Evolutionary conservation across 2,329 filamentous ascomycete species (phyloP).

Genomic region (Phialophora verrucosa): DNA sequence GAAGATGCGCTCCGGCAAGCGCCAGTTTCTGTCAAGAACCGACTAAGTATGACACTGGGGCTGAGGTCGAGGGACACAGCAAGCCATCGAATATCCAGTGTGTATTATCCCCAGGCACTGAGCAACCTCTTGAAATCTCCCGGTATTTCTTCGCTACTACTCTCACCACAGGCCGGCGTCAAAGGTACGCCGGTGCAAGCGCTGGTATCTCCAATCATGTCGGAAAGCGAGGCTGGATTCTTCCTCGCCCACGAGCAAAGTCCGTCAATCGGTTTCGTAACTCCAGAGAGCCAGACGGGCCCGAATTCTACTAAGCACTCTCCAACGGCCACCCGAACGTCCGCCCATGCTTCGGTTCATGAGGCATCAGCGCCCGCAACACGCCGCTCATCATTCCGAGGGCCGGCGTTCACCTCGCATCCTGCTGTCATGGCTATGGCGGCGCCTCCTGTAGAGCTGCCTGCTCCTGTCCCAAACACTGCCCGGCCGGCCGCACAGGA

Average conservation of each 20-base stretch:
- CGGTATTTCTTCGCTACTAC: constrained; percentile 25
- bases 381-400: constrained; percentile 25
- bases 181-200: constrained; percentile 30
- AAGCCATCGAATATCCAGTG: constrained; percentile 35
- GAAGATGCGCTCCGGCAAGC: constrained; percentile 34
- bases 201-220: constrained; percentile 23
- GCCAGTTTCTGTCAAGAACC: constrained; percentile 38
- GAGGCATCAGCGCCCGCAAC: constrained; percentile 21
- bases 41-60: constrained; percentile 36
- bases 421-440: constrained; percentile 36
- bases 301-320: constrained; percentile 17
- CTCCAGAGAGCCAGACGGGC: constrained; percentile 19
- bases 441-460: constrained; percentile 32
- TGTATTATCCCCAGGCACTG: constrained; percentile 35
- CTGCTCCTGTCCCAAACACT: constrained; percentile 4
- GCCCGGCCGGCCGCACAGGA: constrained; percentile 10
- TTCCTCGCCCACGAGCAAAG: constrained; percentile 25
- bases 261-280: constrained; percentile 27
- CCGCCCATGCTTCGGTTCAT: constrained; percentile 24
- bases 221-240: constrained; percentile 25
- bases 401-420: constrained; percentile 35
- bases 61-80: constrained; percentile 29
- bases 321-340: constrained; percentile 8
- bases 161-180: constrained; percentile 19
- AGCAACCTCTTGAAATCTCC: constrained; percentile 33